Base-by-base conservation (phyloP, 2,329 filamentous ascomycete species). In the Huntiella abstrusa region DNA sequence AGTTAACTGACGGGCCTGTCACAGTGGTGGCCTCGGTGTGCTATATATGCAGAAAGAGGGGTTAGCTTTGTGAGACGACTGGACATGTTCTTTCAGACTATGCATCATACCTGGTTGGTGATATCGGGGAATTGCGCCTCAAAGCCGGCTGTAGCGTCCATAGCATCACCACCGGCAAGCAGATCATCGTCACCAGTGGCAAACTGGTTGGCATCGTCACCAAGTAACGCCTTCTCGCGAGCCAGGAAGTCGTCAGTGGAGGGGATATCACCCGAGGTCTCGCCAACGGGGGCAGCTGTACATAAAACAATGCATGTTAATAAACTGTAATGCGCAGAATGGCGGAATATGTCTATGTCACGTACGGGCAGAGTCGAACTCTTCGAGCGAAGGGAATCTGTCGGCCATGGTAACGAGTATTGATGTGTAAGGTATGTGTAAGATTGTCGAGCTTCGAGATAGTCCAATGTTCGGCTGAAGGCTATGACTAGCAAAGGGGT, bases 191-290 rank as follows among this genome's bases (percentile, higher is more conserved):
- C 84, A 57, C 80, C 77, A 32, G 83, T 82, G 52, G 80, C 71
- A 62, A 98, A 98, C 66, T 87, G 83, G 56, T 86, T 75, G 51
- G 91, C 91, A 62, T 96, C 91, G 52, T 94, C 91, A 53, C 91
- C 91, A 5, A 98, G 76, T 13, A 80, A 64, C 51, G 86, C 91
- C 58, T 86, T 84, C 67, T 98, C 91, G 54, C 88, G 83, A 52
- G 83, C 78, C 42, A 96, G 75, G 62, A 98, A 96, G 63, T 94
- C 85, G 57, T 84, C 77, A 52, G 74, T 69, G 32, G 79, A 77
- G 28, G 73, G 68, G 22, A 50, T 36, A 7, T 71, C 66, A 51
- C 67, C 70, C 52, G 70, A 67, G 34, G 75, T 62, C 47, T 67
- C 69, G 63, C 69, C 71, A 59, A 71, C 69, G 54, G 75, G 74